phyloP scores from a whole-genome alignment of 2,329 filamentous ascomycete species.

The Nemania sp. region DNA sequence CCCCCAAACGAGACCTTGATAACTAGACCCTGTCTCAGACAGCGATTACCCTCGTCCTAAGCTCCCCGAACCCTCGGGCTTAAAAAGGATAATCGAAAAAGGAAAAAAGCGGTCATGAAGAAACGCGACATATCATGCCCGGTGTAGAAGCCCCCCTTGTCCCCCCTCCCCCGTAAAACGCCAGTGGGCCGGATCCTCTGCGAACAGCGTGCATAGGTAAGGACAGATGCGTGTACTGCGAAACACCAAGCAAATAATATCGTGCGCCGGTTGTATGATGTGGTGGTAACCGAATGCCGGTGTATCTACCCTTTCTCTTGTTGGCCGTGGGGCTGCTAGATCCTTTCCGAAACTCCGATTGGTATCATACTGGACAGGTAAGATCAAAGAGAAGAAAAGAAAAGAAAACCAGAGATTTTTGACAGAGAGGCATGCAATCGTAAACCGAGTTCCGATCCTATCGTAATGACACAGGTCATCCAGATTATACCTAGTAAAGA shows the following conservation, averaged over 20 bases:
- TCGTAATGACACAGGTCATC: background rate
- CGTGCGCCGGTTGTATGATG: conserved; percentile 29
- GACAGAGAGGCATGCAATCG: background rate
- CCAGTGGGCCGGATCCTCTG: conserved; percentile 5
- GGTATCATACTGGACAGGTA: conserved; percentile 34
- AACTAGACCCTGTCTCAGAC: conserved; percentile 8
- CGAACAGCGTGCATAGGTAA: conserved; percentile 2
- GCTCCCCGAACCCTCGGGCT: background rate
- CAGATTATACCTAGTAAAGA: background rate
- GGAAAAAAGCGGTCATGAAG: conserved; percentile 4
- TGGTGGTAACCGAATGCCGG: conserved; percentile 21
- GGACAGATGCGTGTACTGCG: conserved; percentile 7
- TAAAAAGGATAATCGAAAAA: conserved; percentile 10
- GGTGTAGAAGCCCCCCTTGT: background rate
- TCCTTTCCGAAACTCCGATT: conserved; percentile 39
- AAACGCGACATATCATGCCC: background rate
- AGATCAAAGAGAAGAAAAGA: conserved; percentile 29
- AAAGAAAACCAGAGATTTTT: conserved; percentile 4
- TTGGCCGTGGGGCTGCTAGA: conserved; percentile 36
- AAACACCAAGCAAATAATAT: conserved; percentile 12
- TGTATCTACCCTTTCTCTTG: conserved; percentile 16
- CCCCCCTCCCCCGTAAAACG: no score
- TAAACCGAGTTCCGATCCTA: conserved; percentile 8
- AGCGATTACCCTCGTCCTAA: conserved; percentile 9
- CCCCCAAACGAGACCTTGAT: conserved; percentile 1